Evolutionary conservation across 495 filamentous ascomycete species (phyloP).

Genomic region (Lasiosphaeria hispida): DNA sequence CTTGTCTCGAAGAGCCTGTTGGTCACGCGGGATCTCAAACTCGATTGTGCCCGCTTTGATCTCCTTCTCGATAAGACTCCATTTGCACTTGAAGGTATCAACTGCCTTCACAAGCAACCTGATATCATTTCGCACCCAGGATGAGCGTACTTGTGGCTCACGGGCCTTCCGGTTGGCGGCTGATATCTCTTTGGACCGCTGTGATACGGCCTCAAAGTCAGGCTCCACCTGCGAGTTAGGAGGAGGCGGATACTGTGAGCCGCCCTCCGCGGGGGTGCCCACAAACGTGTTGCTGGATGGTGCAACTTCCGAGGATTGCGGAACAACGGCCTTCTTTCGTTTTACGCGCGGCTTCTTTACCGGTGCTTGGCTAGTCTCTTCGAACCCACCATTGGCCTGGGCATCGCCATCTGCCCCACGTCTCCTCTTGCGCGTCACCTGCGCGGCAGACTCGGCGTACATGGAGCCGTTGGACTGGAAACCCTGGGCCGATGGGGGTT

Average conservation of each 20-base stretch:
- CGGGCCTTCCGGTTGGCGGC: slow-evolving; percentile 24
- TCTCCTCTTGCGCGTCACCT: slow-evolving; percentile 19
- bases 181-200: slow-evolving; percentile 24
- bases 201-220: slow-evolving; percentile 27
- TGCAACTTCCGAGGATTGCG: background rate
- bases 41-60: slow-evolving; percentile 29
- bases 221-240: slow-evolving; percentile 23
- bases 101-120: slow-evolving; percentile 50
- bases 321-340: slow-evolving; percentile 20
- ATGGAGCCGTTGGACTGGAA: slow-evolving; percentile 17
- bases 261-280: background rate
- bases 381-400: slow-evolving; percentile 3
- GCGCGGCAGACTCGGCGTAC: slow-evolving; percentile 26
- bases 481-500: background rate
- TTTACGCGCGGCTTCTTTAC: slow-evolving; percentile 22
- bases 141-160: slow-evolving; percentile 44
- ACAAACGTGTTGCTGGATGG: background rate
- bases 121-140: slow-evolving; percentile 47
- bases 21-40: slow-evolving; percentile 47
- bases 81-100: slow-evolving; percentile 48
- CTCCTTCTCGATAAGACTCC: slow-evolving; percentile 48
- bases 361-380: slow-evolving; percentile 2
- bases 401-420: slow-evolving; percentile 4
- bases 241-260: slow-evolving; percentile 24
- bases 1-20: slow-evolving; percentile 66